Evolutionary conservation across 495 filamentous ascomycete genomes (phyloP).

Genomic region (Bacidia gigantensis): DNA sequence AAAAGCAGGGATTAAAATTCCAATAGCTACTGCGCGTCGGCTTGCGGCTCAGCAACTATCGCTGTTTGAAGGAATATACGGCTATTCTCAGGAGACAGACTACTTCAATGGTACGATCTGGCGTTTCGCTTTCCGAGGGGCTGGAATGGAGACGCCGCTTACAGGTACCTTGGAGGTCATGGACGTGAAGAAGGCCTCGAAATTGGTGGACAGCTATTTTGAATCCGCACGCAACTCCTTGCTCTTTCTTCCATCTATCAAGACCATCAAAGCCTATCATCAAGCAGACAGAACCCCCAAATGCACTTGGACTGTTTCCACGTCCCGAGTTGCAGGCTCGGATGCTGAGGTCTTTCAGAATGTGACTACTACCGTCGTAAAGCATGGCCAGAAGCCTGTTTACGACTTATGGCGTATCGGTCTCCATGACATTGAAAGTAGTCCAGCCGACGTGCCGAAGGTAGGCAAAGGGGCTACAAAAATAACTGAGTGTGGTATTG

Average conservation of each 20-base stretch:
- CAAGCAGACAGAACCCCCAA: constrained; percentile 2
- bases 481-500: constrained; percentile 26
- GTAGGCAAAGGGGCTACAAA: constrained; percentile 19
- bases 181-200: not conserved
- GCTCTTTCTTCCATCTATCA: constrained; percentile 22
- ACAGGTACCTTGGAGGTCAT: constrained; percentile 11
- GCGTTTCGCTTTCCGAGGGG: constrained; percentile 24
- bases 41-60: constrained; percentile 23
- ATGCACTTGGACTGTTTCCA: constrained; percentile 14
- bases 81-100: constrained; percentile 15
- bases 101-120: constrained; percentile 30
- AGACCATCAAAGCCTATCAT: constrained; percentile 18
- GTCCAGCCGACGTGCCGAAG: constrained; percentile 9
- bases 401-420: constrained; percentile 20
- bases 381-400: constrained; percentile 3
- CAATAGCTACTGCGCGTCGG: constrained; percentile 5
- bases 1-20: constrained; percentile 16
- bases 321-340: constrained; percentile 5
- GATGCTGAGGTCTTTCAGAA: constrained; percentile 8
- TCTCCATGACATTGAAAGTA: constrained; percentile 11
- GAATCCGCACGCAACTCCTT: constrained; percentile 21
- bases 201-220: constrained; percentile 20
- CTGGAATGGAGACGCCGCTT: constrained; percentile 5
- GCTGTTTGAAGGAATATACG: constrained; percentile 28
- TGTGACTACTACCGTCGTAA: constrained; percentile 8